Evolutionary conservation across 208 protist species (phyloP).

Genomic region (Spongospora subterranea): DNA sequence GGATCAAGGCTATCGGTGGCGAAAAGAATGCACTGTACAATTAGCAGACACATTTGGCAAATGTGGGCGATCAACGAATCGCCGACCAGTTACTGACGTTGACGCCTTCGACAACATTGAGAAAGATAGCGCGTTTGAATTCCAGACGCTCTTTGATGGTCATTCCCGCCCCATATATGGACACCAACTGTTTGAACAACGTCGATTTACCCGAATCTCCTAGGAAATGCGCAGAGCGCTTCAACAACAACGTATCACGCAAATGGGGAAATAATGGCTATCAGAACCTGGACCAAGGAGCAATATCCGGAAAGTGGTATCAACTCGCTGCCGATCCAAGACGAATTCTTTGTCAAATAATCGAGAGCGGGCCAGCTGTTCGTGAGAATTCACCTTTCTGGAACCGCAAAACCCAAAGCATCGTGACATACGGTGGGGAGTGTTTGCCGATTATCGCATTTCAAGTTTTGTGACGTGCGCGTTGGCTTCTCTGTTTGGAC

Average conservation of each 20-base stretch:
- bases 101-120: conserved; percentile 36
- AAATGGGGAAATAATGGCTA: not conserved
- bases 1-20: not conserved
- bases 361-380: not conserved
- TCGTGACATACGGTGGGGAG: too few species aligned
- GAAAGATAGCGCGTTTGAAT: not conserved
- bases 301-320: not conserved
- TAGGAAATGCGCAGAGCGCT: not conserved
- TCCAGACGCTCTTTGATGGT: not conserved
- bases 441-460: too few species aligned
- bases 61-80: not conserved
- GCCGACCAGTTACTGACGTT: not conserved
- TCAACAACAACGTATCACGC: not conserved
- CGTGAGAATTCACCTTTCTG: not conserved
- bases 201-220: conserved; percentile 63
- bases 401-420: too few species aligned
- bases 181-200: conserved; percentile 56
- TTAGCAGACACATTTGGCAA: too few species aligned
- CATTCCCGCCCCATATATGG: not conserved
- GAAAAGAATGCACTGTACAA: too few species aligned
- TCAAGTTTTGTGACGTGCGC: too few species aligned
- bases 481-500: too few species aligned
- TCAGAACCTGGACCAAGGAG: not conserved
- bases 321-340: not conserved
- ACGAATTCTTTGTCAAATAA: not conserved